A percentile compares a stretch with the other conserved stretches of the same genome.
These are phyloP conservation scores for Septoria petroselini DNA, from an alignment of 2,329 filamentous ascomycete genomes.

Conservation along the genomic window DNA sequence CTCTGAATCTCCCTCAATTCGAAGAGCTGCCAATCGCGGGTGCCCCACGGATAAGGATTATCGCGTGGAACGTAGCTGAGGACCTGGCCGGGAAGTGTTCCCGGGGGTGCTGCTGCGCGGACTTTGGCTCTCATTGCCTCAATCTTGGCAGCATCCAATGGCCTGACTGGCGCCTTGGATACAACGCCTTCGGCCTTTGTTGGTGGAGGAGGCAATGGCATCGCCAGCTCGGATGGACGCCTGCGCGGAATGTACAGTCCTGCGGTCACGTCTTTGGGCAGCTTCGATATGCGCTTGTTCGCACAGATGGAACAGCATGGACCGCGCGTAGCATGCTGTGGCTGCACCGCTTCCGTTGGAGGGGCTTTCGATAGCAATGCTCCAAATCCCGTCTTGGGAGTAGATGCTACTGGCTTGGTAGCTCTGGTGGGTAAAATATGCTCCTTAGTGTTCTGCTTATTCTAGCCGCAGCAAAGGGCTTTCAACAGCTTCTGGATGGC, in stretches of 20 bases:
- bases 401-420: neutral
- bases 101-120: neutral
- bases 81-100: neutral
- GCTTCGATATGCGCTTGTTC: no score
- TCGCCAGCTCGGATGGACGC: no score
- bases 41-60: neutral
- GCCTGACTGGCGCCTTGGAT: neutral
- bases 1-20: neutral
- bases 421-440: conserved; percentile 7
- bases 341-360: neutral
- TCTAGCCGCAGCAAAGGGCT: conserved; percentile 77
- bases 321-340: no score
- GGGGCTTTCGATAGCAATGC: neutral
- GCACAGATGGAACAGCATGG: no score
- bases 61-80: neutral
- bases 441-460: conserved; percentile 11
- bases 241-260: no score
- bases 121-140: neutral
- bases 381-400: neutral
- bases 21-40: neutral
- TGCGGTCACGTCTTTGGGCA: no score
- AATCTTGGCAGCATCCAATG: neutral
- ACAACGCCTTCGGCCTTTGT: no score
- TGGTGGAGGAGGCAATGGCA: no score
- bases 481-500: conserved; percentile 93